Conservation (phyloP, 1,139 yeast species). For the Meyerozyma athensensis region DNA sequence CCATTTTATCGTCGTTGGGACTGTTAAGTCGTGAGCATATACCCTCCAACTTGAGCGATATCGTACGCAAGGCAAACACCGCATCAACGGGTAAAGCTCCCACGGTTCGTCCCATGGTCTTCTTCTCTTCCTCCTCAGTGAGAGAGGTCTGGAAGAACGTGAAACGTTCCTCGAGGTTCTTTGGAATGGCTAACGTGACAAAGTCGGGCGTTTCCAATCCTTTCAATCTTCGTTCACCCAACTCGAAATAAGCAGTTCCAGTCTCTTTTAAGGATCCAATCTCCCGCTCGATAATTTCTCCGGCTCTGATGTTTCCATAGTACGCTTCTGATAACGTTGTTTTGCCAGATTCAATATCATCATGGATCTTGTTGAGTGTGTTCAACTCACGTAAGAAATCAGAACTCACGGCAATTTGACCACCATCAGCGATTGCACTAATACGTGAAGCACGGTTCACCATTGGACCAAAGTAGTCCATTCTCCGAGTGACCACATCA, state of each 20-base stretch:
- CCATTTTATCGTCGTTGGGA: background rate
- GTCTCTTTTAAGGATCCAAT: slow-evolving; percentile 59
- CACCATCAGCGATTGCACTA: slow-evolving; percentile 95
- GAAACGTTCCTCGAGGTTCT: slow-evolving; percentile 53
- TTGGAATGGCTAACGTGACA: slow-evolving; percentile 76
- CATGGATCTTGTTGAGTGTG: slow-evolving; percentile 52
- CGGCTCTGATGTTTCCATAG: slow-evolving; percentile 54
- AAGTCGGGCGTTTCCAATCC: slow-evolving; percentile 93
- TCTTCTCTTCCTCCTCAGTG: slow-evolving; percentile 16
- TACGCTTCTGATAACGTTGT: slow-evolving; percentile 51
- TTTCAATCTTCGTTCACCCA: slow-evolving; percentile 87
- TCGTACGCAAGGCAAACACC: slow-evolving; percentile 43
- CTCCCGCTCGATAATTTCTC: slow-evolving; percentile 65
- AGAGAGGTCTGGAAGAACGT: slow-evolving; percentile 35
- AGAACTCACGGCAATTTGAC: slow-evolving; percentile 85
- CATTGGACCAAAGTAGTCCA: slow-evolving; percentile 99
- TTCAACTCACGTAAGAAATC: slow-evolving; percentile 75
- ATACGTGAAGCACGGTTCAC: slow-evolving; percentile 93
- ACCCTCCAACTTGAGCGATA: slow-evolving; percentile 47
- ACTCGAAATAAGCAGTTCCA: slow-evolving; percentile 64
- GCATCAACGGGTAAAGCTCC: slow-evolving; percentile 42
- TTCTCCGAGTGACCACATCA: slow-evolving; percentile 90
- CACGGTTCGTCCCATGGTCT: slow-evolving; percentile 23
- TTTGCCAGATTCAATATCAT: slow-evolving; percentile 37
- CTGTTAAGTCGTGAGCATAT: slow-evolving; percentile 28